phyloP scores from a whole-genome alignment of 768 basidiomycete genomes.

The Agrocybe praecox region DNA sequence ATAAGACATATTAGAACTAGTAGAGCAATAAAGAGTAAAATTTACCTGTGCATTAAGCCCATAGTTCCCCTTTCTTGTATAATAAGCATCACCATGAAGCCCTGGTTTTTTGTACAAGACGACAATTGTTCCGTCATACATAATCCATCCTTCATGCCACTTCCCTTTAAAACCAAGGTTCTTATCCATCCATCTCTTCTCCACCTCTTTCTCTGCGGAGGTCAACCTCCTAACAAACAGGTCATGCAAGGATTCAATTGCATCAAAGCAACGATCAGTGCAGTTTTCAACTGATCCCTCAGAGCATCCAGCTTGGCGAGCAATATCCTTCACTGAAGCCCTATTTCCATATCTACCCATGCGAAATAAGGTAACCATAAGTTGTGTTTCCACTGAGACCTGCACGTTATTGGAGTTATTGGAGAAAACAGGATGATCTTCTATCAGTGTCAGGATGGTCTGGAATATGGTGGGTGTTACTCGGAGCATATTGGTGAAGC shows the following conservation, averaged over 20 bases:
- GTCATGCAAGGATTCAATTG: constrained; percentile 29
- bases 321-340: constrained; percentile 14
- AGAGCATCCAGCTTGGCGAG: constrained; percentile 6
- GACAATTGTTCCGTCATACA: constrained; percentile 34
- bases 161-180: constrained; percentile 28
- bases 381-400: constrained; percentile 13
- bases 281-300: constrained; percentile 22
- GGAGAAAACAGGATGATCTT: constrained; percentile 27
- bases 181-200: constrained; percentile 35
- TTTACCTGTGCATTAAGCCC: constrained; percentile 37
- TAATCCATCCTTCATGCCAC: constrained; percentile 35
- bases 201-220: constrained; percentile 30
- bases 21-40: constrained; percentile 2
- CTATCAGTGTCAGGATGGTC: constrained; percentile 16
- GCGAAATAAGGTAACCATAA: constrained; percentile 15
- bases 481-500: constrained; percentile 24
- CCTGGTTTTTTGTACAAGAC: constrained; percentile 26
- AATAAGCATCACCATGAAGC: constrained; percentile 35
- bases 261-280: constrained; percentile 23
- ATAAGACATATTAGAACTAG: background rate
- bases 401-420: constrained; percentile 26
- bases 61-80: constrained; percentile 34
- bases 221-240: constrained; percentile 27
- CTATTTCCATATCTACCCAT: constrained; percentile 17
- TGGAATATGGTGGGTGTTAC: constrained; percentile 29